Conservation (phyloP, 78 protist genomes). For the Protostelium mycophagum region DNA sequence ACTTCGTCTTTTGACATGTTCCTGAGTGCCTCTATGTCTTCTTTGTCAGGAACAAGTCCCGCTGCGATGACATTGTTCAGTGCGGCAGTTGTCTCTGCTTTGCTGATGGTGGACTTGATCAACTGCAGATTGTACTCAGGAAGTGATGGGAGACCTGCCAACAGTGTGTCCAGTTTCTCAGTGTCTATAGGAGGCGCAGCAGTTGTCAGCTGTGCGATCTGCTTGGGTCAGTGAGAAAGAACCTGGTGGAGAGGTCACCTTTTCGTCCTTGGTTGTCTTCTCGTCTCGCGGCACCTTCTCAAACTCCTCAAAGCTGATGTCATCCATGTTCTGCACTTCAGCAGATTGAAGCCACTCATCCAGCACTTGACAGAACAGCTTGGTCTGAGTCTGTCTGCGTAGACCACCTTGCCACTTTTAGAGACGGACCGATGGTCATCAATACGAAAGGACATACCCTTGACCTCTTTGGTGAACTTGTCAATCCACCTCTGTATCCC, state of each 20-base stretch:
- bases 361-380: background rate
- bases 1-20: background rate
- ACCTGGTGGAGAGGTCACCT: background rate
- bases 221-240: background rate
- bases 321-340: background rate
- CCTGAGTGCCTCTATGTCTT: background rate
- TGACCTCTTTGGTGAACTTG: background rate
- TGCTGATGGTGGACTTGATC: background rate
- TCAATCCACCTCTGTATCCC: background rate
- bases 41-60: background rate
- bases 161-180: background rate
- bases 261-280: no score
- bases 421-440: background rate
- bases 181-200: background rate
- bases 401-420: background rate
- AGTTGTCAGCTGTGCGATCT: background rate
- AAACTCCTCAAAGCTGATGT: background rate
- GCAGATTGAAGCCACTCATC: background rate
- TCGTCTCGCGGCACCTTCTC: background rate
- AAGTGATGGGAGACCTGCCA: no score
- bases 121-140: no score
- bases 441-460: background rate
- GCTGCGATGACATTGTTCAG: background rate
- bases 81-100: background rate
- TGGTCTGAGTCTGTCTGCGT: background rate